phyloP scores from a whole-genome alignment of 2,329 filamentous ascomycete species.

The Aspergillus bombycis region DNA sequence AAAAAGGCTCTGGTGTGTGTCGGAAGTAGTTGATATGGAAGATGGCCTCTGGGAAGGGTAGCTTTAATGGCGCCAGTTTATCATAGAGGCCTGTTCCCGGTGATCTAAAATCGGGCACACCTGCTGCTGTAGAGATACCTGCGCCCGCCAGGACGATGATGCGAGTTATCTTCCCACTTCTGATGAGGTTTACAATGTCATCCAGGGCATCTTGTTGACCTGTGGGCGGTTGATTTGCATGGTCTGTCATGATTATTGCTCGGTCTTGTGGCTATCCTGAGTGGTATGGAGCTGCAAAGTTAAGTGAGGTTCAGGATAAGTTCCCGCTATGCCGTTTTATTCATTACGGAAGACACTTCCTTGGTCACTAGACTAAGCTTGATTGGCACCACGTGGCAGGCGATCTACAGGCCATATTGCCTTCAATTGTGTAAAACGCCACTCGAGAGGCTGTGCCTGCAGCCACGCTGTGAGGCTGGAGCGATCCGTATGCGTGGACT shows the following conservation, averaged over 20 bases:
- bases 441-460: background rate
- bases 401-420: background rate
- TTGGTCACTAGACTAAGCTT: background rate
- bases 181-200: background rate
- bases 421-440: background rate
- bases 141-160: conserved; percentile 61
- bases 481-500: background rate
- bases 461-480: background rate
- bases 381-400: background rate
- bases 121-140: conserved; percentile 62
- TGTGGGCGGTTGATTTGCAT: too few relatives aligned
- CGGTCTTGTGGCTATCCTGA: background rate
- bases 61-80: conserved; percentile 75
- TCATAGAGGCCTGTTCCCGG: conserved; percentile 84
- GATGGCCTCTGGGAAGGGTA: conserved; percentile 82
- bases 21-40: conserved; percentile 85
- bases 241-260: background rate
- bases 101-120: conserved; percentile 84
- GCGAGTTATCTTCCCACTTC: conserved; percentile 12
- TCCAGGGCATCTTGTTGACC: background rate
- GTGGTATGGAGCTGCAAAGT: too few relatives aligned
- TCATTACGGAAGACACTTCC: background rate
- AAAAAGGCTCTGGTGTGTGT: conserved; percentile 78
- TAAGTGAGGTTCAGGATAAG: too few relatives aligned
- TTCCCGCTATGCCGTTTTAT: background rate